Percentiles rank a stretch among this genome's conserved stretches.
Evolutionary conservation across 176 grass and related monocot species (phyloP).

Genomic region (Carex scoparia): DNA sequence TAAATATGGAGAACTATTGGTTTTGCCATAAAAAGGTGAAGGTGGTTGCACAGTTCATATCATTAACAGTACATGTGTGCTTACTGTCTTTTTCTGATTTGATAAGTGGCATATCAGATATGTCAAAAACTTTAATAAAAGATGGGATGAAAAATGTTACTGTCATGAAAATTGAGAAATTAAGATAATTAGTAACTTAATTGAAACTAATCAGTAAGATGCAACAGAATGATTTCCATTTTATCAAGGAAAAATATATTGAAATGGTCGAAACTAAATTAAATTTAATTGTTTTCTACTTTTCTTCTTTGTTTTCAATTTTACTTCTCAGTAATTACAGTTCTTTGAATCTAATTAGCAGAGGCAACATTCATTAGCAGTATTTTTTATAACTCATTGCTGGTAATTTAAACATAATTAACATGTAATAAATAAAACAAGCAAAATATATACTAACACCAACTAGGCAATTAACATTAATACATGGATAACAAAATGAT

Average conservation of each 20-base stretch:
- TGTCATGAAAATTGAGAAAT: not conserved
- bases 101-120: not conserved
- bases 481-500: not conserved
- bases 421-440: not conserved
- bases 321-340: not conserved
- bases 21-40: not conserved
- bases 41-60: conserved; percentile 6
- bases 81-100: not conserved
- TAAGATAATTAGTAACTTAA: not conserved
- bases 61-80: conserved; percentile 1
- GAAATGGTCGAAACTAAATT: not conserved
- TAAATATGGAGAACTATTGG: not conserved
- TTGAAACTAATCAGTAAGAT: not conserved
- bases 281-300: not conserved
- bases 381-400: not conserved
- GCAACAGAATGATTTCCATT: too few species aligned
- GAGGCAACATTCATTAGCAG: not conserved
- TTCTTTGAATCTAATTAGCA: not conserved
- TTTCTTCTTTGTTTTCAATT: not conserved
- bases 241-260: not conserved
- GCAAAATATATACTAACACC: not conserved
- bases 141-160: not conserved
- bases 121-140: not conserved
- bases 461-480: not conserved
- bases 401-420: not conserved